These are phyloP conservation scores for Pythium angustatum DNA, from an alignment of 352 stramenopile genomes.

Conservation along the genomic window DNA sequence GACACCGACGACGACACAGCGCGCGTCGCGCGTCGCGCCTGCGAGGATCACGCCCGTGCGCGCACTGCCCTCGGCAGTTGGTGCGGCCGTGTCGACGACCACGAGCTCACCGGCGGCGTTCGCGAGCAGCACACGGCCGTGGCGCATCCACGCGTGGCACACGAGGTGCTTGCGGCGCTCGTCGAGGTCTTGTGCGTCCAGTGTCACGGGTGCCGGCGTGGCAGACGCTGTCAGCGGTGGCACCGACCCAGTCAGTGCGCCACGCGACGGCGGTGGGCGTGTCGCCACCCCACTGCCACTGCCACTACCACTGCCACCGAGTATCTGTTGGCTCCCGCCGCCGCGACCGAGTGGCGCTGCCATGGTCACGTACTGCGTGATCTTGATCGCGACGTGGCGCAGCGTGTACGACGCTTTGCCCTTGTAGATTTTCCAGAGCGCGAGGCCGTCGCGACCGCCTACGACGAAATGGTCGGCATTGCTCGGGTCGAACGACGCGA, in stretches of 20 bases:
- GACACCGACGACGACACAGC: constrained; percentile 42
- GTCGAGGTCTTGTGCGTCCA: constrained; percentile 39
- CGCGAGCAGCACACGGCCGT: constrained; percentile 44
- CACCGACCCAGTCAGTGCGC: no score
- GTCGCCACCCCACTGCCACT: no score
- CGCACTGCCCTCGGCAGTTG: constrained; percentile 34
- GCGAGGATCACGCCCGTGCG: constrained; percentile 30
- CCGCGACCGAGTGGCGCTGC: constrained; percentile 3
- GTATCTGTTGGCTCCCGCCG: background rate
- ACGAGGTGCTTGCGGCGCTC: constrained; percentile 49
- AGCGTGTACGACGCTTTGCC: constrained; percentile 29
- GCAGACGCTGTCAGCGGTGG: background rate
- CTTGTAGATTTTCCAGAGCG: constrained; percentile 73
- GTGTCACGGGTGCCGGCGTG: background rate
- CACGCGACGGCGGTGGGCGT: constrained; percentile 1
- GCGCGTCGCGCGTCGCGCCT: constrained; percentile 35
- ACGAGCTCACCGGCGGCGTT: constrained; percentile 61
- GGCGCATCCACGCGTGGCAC: constrained; percentile 62
- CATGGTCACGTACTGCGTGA: constrained; percentile 19
- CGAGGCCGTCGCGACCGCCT: constrained; percentile 57
- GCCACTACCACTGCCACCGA: background rate
- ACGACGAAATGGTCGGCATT: constrained; percentile 65
- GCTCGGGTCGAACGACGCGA: constrained; percentile 72
- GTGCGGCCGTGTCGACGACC: constrained; percentile 41
- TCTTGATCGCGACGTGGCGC: constrained; percentile 29